A percentile compares a stretch with the other conserved stretches of the same genome.
phyloP scores from a whole-genome alignment of 2,329 filamentous ascomycete species.

The Laburnicola sp. region DNA sequence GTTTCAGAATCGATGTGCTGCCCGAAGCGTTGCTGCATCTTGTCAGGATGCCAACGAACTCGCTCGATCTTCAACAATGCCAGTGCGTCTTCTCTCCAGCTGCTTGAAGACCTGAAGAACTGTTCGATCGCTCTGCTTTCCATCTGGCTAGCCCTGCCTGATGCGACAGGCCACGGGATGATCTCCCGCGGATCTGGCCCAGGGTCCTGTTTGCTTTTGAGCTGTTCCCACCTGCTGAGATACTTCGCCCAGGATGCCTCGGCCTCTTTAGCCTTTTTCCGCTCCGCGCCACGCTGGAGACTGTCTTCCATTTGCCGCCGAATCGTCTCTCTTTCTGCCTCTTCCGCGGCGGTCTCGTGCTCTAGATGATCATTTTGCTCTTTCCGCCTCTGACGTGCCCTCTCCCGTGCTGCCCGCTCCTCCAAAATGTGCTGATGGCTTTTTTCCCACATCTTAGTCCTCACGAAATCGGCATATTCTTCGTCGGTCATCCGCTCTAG shows the following conservation, averaged over 20 bases:
- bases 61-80: slow-evolving; percentile 77
- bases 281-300: slow-evolving; percentile 66
- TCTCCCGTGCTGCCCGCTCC: slow-evolving; percentile 66
- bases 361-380: slow-evolving; percentile 41
- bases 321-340: slow-evolving; percentile 53
- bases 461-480: slow-evolving; percentile 84
- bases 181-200: slow-evolving; percentile 37
- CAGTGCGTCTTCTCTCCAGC: slow-evolving; percentile 44
- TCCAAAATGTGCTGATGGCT: slow-evolving; percentile 82
- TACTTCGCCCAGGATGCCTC: slow-evolving; percentile 68
- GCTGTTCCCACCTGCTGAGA: slow-evolving; percentile 61
- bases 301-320: slow-evolving; percentile 70
- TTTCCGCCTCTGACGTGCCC: slow-evolving; percentile 52
- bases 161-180: slow-evolving; percentile 74
- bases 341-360: slow-evolving; percentile 47
- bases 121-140: slow-evolving; percentile 63
- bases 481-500: slow-evolving; percentile 90
- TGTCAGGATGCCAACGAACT: slow-evolving; percentile 96
- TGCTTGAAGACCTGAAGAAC: slow-evolving; percentile 67
- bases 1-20: slow-evolving; percentile 68
- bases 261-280: slow-evolving; percentile 60
- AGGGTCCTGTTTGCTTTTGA: slow-evolving; percentile 38
- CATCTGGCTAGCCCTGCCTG: slow-evolving; percentile 61
- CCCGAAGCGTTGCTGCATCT: slow-evolving; percentile 88
- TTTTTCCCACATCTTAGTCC: slow-evolving; percentile 92